Evolutionary conservation across 2,329 filamentous ascomycete species (phyloP), one percentile per base, ranked within the genome.

Genomic region (Talaromyces islandicus): DNA sequence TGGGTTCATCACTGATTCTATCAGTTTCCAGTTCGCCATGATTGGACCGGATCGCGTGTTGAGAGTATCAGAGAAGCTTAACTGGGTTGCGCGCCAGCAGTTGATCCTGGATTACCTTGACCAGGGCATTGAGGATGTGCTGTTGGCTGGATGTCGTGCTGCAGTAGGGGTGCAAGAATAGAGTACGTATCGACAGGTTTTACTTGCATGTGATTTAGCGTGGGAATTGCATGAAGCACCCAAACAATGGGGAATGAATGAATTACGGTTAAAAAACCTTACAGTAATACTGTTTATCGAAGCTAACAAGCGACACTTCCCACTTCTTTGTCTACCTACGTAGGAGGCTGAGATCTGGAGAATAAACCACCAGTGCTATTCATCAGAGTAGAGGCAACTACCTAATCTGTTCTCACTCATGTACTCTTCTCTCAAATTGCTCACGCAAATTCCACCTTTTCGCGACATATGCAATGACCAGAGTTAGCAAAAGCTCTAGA

Each of bases 401-500:
- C 17, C 5, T 38, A n/a, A 38, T 38, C 17, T 7, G 4, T 29
- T 21, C 25, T 48, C 25, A 17, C 35, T 21, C 7, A 25, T 11
- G 38, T 4, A 48, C 38, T 29, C 41, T 27, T 11, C 14, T 57
- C 17, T 17, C 7, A 32, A 21, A 57, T 24, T 51, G 27, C 38
- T 30, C 43, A 32, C 21, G 12, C n/a, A 57, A 25, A 51, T 57
- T 17, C 60, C 57, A 57, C 12, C 51, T 55, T 41, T 56, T 60
- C 29, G 32, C 57, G 14, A 58, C 56, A 11, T 46, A 51, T 19
- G 35, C 61, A 54, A 56, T 58, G 29, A 53, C 17, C 32, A 59
- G 17, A 4, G 57, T 59, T n/a, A 54, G 41, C 19, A 71, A 58
- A 62, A 70, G 71, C 54, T 72, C 71, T 14, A 69, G 5, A 0